Conservation (phyloP, 257 asterid species). For the Penstemon eatonii region DNA sequence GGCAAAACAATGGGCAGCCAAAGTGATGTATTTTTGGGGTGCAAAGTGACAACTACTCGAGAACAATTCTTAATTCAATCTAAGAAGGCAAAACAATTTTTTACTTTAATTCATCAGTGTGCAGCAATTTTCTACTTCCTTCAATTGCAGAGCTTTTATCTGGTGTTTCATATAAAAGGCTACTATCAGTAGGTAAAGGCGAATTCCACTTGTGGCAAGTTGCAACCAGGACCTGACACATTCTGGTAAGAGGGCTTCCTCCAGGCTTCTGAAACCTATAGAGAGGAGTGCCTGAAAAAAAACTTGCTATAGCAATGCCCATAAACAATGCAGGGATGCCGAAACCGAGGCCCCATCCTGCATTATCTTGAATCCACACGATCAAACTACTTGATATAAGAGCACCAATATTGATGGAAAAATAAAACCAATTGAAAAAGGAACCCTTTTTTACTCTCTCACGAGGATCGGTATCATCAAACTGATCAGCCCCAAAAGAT, state of each 20-base stretch:
- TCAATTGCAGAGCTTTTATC: conserved; percentile 83
- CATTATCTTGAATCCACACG: conserved; percentile 95
- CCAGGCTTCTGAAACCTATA: conserved; percentile 97
- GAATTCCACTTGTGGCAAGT: conserved; percentile 65
- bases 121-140: conserved; percentile 88
- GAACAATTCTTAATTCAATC: background rate
- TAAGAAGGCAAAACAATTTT: conserved; percentile 15
- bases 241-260: conserved; percentile 94
- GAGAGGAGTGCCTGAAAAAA: conserved; percentile 76
- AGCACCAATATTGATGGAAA: conserved; percentile 88
- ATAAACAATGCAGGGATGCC: conserved; percentile 85
- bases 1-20: no score
- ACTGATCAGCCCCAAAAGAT: conserved; percentile 94
- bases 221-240: conserved; percentile 93
- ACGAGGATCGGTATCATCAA: conserved; percentile 82
- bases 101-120: conserved; percentile 78
- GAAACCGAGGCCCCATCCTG: conserved; percentile 97
- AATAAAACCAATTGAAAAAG: conserved; percentile 94
- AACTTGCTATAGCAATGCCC: conserved; percentile 79
- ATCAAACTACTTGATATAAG: conserved; percentile 82
- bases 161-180: conserved; percentile 69
- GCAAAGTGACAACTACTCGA: no score
- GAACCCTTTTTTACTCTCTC: conserved; percentile 95
- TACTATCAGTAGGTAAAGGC: conserved; percentile 60
- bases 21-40: no score